Conservation (phyloP, 2,329 filamentous ascomycete genomes). For the Calonectria crousiana region DNA sequence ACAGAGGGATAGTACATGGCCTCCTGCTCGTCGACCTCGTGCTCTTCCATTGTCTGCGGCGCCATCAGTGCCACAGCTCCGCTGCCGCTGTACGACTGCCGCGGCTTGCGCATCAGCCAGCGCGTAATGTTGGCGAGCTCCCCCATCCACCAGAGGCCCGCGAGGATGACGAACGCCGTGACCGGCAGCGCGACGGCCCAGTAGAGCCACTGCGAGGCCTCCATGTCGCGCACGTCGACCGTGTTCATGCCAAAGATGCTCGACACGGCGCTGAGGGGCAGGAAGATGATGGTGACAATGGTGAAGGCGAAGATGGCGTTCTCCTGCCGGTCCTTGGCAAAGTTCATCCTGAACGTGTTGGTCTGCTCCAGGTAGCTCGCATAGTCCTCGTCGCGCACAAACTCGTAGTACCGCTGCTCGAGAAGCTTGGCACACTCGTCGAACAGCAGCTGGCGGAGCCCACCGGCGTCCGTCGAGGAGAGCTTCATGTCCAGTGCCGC, state of each 20-base stretch:
- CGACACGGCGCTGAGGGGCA: slow-evolving; percentile 60
- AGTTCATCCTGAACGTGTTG: slow-evolving; percentile 52
- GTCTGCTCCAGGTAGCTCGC: slow-evolving; percentile 47
- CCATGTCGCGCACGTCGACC: slow-evolving; percentile 62
- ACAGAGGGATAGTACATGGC: neutral
- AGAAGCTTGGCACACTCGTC: slow-evolving; percentile 54
- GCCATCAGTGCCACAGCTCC: slow-evolving; percentile 11
- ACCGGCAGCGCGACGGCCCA: slow-evolving; percentile 63
- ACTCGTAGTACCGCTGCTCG: slow-evolving; percentile 52
- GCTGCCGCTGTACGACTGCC: slow-evolving; percentile 16
- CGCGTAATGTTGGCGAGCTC: slow-evolving; percentile 52
- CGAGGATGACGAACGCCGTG: slow-evolving; percentile 54
- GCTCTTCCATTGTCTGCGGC: slow-evolving; percentile 17
- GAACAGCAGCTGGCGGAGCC: slow-evolving; percentile 54
- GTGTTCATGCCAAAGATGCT: slow-evolving; percentile 68
- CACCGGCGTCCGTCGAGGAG: slow-evolving; percentile 51
- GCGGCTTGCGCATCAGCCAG: slow-evolving; percentile 44
- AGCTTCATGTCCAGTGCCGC: slow-evolving; percentile 48
- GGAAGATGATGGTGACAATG: slow-evolving; percentile 62
- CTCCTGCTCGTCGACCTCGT: neutral
- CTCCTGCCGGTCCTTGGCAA: slow-evolving; percentile 59
- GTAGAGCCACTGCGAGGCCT: slow-evolving; percentile 61
- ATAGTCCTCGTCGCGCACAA: slow-evolving; percentile 46
- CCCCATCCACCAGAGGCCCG: slow-evolving; percentile 57
- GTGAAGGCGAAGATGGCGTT: slow-evolving; percentile 64